These are phyloP conservation scores for Coemansia sp. DNA, from an alignment of 192 early-diverging fungal genomes.

Conservation along the genomic window DNA sequence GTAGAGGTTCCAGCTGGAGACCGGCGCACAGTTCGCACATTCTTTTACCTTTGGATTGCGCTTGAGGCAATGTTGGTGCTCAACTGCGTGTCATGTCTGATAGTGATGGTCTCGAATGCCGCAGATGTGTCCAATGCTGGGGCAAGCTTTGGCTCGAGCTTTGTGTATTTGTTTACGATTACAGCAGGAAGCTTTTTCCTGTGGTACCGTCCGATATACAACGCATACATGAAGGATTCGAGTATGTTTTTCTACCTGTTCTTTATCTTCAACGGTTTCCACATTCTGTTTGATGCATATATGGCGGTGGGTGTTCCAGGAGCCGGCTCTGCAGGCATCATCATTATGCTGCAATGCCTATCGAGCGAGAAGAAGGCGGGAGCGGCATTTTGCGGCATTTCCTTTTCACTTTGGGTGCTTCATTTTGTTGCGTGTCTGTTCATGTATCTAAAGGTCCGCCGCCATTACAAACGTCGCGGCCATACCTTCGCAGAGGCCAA, in stretches of 20 bases:
- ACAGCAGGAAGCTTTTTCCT: slow-evolving; percentile 72
- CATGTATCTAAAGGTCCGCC: slow-evolving; percentile 59
- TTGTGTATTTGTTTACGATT: slow-evolving; percentile 75
- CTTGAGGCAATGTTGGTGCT: slow-evolving; percentile 67
- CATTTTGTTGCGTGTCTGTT: slow-evolving; percentile 63
- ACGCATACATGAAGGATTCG: slow-evolving; percentile 82
- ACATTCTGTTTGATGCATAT: slow-evolving; percentile 76
- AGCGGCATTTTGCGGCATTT: slow-evolving; percentile 65
- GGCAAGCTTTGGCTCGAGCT: slow-evolving; percentile 75
- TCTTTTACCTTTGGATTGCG: slow-evolving; percentile 75
- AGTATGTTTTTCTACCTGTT: slow-evolving; percentile 84
- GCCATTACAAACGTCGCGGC: slow-evolving; percentile 66
- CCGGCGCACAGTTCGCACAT: slow-evolving; percentile 62
- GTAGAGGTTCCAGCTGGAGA: slow-evolving; percentile 67
- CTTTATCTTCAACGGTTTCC: slow-evolving; percentile 84
- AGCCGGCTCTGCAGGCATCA: slow-evolving; percentile 77
- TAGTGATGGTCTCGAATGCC: slow-evolving; percentile 67
- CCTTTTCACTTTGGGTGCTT: slow-evolving; percentile 65
- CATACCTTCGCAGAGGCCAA: slow-evolving; percentile 75
- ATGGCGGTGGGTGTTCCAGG: slow-evolving; percentile 85
- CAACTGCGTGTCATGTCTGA: slow-evolving; percentile 78
- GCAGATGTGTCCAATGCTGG: slow-evolving; percentile 64
- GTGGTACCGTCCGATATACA: slow-evolving; percentile 89
- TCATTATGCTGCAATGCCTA: slow-evolving; percentile 71
- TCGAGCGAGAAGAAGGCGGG: slow-evolving; percentile 65